phyloP scores from a whole-genome alignment of 305 asterid species.

The Fraxinus ornus region DNA sequence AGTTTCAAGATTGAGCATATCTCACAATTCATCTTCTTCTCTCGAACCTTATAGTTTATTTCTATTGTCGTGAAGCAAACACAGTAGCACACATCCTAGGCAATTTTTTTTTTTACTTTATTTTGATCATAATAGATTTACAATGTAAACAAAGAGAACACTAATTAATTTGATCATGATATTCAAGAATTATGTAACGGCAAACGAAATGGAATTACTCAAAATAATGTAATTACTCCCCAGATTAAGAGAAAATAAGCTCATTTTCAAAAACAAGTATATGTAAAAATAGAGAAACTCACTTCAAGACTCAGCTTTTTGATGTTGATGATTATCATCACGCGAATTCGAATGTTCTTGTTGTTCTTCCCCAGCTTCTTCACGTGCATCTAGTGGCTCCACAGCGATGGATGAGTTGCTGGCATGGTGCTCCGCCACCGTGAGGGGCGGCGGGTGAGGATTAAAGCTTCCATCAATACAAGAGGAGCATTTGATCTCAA shows the following conservation, averaged over 20 bases:
- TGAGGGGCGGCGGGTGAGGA: slow-evolving; percentile 33
- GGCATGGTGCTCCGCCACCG: slow-evolving; percentile 36
- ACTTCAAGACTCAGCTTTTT: slow-evolving; percentile 34
- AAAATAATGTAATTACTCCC: not conserved
- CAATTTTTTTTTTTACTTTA: too few species aligned
- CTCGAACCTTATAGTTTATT: too few species aligned
- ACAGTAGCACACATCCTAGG: too few species aligned
- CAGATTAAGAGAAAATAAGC: not conserved
- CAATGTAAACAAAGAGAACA: not conserved
- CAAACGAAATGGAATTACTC: not conserved
- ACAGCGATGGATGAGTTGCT: slow-evolving; percentile 25
- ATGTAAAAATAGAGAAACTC: not conserved
- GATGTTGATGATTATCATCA: slow-evolving; percentile 25
- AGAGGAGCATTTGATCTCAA: slow-evolving; percentile 62
- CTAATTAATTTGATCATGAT: not conserved
- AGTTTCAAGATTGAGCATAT: too few species aligned
- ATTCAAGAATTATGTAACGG: not conserved
- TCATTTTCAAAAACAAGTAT: not conserved
- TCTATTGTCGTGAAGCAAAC: too few species aligned
- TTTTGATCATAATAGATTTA: not conserved
- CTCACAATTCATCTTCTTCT: too few species aligned
- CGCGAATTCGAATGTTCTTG: slow-evolving; percentile 19
- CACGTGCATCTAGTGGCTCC: slow-evolving; percentile 22
- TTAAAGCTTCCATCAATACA: slow-evolving; percentile 65
- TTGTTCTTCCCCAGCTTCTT: slow-evolving; percentile 32